Evolutionary conservation across 2,329 filamentous ascomycete species (phyloP), one percentile per base, ranked within the genome.

Genomic region (Aspergillus chevalieri): DNA sequence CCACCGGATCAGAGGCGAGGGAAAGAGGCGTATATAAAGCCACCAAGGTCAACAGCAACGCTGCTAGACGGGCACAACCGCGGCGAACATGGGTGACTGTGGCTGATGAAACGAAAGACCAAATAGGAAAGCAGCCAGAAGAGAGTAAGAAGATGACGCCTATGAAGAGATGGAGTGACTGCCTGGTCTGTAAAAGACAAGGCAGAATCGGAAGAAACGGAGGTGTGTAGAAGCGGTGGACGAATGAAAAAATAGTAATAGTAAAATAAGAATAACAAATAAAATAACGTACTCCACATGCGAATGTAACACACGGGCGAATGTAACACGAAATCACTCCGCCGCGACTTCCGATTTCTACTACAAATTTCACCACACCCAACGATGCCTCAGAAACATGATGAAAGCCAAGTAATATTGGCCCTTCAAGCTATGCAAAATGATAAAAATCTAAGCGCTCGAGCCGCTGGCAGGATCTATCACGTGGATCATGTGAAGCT

Each of bases 151-250:
- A 15, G 14, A 24, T 26, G 26, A 30, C 12, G 41, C 17, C 10
- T 17, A 6, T 17, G n/a, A n/a, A 17, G n/a, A 17, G 6, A n/a
- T 22, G 41, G 41, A n/a, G 24, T 44, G 42, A 28, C 22, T n/a
- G 22, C 22, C 24, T 14, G 7, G 12, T 60, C 65, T 58, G 53
- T 49, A 57, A 55, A 30, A 52, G 60, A 52, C 65, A 65, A 69
- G 67, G 67, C 67, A 68, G 66, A 69, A 53, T 68, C 57, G 52
- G 47, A 49, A 54, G 51, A n/a, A 7, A 38, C 34, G 17, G 34
- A 19, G 9, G 1, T 8, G 17, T 38, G 34, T 19, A 7, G n/a
- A 38, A 38, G 14, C n/a, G 17, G 34, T 17, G 34, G 34, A 38
- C n/a, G 47, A 48, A 49, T 50, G 46, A 53, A 43, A 43, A 22